Evolutionary conservation across 2,329 filamentous ascomycete genomes (phyloP).

Genomic region (Ophiostoma triangulosporum): DNA sequence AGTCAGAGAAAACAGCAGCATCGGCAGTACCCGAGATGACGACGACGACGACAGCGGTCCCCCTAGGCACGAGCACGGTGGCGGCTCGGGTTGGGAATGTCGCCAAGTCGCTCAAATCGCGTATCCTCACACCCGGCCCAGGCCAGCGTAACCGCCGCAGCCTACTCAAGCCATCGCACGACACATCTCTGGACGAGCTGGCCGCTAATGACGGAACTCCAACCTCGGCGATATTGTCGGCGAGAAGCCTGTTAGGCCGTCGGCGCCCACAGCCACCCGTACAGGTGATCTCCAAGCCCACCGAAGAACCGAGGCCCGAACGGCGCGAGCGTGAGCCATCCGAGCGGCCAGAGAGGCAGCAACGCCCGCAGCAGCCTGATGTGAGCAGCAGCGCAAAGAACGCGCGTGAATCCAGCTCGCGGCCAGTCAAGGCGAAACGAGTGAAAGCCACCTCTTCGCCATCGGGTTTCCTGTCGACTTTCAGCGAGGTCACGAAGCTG

Average conservation of each 20-base stretch:
- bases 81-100: neutral
- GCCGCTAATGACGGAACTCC: conserved; percentile 3
- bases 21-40: neutral
- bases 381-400: neutral
- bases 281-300: neutral
- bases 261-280: neutral
- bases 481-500: neutral
- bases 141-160: conserved; percentile 1
- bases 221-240: conserved; percentile 1
- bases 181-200: conserved; percentile 7
- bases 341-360: neutral
- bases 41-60: neutral
- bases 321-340: neutral
- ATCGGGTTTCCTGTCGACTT: neutral
- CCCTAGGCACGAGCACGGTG: neutral
- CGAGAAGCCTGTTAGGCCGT: conserved; percentile 2
- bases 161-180: neutral
- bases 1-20: neutral
- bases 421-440: neutral
- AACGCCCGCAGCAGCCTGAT: neutral
- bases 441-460: neutral
- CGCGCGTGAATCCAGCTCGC: neutral
- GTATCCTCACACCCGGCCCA: conserved; percentile 8
- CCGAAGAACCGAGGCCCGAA: neutral
- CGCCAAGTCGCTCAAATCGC: neutral